Evolutionary conservation across 306 rosid genomes (phyloP).

Genomic region (Benincasa hispida): DNA sequence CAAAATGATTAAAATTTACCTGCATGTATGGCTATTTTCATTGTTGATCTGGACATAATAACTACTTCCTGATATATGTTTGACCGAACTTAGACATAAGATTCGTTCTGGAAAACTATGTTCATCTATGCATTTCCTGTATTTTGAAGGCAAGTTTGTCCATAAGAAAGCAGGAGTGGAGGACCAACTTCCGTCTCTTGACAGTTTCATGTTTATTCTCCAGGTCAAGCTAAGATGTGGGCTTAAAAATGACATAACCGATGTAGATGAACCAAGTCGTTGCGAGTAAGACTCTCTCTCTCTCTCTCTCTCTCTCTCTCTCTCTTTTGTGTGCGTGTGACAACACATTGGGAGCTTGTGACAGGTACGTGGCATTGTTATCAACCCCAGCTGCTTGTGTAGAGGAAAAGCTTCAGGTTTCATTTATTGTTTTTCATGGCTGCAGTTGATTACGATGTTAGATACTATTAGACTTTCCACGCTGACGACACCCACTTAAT

Average conservation of each 20-base stretch:
- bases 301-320: not conserved
- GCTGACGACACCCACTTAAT: not conserved
- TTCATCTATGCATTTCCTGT: not conserved
- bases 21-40: not conserved
- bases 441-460: not conserved
- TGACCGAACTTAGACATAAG: not conserved
- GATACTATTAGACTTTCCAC: constrained; percentile 1
- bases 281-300: constrained; percentile 67
- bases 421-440: not conserved
- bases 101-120: not conserved
- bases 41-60: not conserved
- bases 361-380: constrained; percentile 75
- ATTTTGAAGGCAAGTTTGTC: not conserved
- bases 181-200: constrained; percentile 2
- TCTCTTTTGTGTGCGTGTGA: constrained; percentile 6
- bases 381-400: constrained; percentile 73
- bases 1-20: not conserved
- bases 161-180: not conserved
- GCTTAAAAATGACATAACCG: constrained; percentile 67
- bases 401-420: constrained; percentile 83
- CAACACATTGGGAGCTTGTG: constrained; percentile 9
- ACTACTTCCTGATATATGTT: not conserved
- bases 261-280: constrained; percentile 95
- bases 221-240: constrained; percentile 91
- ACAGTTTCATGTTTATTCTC: constrained; percentile 14